Conservation (phyloP, 345 rosid genomes). For the Hibiscus syriacus region DNA sequence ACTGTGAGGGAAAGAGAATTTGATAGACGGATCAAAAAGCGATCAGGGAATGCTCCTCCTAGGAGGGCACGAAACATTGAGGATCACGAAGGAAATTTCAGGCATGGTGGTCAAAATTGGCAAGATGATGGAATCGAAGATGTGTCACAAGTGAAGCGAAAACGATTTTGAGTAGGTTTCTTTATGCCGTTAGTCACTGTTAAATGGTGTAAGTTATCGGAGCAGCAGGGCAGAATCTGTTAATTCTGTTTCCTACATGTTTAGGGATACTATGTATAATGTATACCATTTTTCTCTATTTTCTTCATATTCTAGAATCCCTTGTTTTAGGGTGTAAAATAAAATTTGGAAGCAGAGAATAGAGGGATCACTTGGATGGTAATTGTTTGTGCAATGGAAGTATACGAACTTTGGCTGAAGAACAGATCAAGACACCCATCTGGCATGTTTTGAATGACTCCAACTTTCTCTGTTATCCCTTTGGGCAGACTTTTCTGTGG, state of each 20-base stretch:
- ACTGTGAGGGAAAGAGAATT: constrained; percentile 48
- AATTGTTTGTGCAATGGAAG: neutral
- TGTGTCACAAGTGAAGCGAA: constrained; percentile 43
- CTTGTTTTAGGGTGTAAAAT: neutral
- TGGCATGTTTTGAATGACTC: neutral
- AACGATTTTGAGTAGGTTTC: constrained; percentile 37
- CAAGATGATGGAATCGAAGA: constrained; percentile 48
- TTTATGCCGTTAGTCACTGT: neutral
- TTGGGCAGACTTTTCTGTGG: neutral
- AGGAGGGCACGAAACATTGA: constrained; percentile 44
- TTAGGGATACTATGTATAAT: neutral
- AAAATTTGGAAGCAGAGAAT: neutral
- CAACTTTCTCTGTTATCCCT: neutral
- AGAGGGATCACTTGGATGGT: neutral
- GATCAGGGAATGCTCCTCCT: constrained; percentile 40
- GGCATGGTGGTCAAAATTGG: constrained; percentile 30
- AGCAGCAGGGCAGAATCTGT: neutral
- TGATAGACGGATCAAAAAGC: constrained; percentile 50
- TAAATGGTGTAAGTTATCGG: neutral
- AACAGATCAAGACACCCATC: neutral
- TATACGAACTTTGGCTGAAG: neutral
- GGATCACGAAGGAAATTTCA: constrained; percentile 35
- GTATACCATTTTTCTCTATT: neutral
- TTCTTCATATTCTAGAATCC: neutral
- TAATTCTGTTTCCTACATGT: neutral